These are phyloP conservation scores for Claviceps spartinae DNA, from an alignment of 2,329 filamentous ascomycete species.

Conservation along the genomic window DNA sequence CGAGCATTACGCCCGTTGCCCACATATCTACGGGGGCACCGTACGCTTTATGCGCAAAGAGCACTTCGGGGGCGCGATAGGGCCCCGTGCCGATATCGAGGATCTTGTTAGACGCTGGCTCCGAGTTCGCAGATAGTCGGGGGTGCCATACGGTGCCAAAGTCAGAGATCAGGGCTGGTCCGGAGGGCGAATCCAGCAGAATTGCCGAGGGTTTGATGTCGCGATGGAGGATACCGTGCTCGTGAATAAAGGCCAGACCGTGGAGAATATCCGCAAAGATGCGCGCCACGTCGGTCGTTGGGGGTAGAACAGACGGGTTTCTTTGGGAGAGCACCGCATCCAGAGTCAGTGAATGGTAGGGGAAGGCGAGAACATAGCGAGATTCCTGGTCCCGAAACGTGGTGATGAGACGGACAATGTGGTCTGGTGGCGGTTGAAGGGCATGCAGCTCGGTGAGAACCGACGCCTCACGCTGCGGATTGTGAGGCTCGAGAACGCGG, in stretches of 20 bases:
- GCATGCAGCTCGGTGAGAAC: constrained; percentile 50
- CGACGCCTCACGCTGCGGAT: constrained; percentile 64
- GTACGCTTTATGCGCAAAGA: constrained; percentile 75
- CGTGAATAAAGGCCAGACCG: constrained; percentile 60
- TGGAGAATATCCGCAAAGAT: constrained; percentile 55
- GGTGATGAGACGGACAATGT: constrained; percentile 54
- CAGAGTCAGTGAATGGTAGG: constrained; percentile 66
- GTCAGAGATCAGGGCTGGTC: constrained; percentile 70
- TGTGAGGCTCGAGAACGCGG: constrained; percentile 64
- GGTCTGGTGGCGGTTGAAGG: constrained; percentile 8
- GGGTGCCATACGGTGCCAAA: constrained; percentile 87
- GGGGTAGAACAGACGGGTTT: constrained; percentile 12
- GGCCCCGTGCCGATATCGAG: constrained; percentile 87
- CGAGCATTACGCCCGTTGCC: constrained; percentile 72
- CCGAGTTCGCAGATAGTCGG: constrained; percentile 39
- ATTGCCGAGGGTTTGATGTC: constrained; percentile 92
- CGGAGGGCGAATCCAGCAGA: constrained; percentile 51
- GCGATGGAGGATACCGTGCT: constrained; percentile 69
- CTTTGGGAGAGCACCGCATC: constrained; percentile 13
- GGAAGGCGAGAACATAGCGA: constrained; percentile 68
- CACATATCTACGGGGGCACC: constrained; percentile 69
- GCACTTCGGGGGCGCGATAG: constrained; percentile 78
- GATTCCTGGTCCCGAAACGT: constrained; percentile 59
- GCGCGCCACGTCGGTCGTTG: constrained; percentile 16
- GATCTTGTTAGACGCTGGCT: constrained; percentile 60